Conservation (phyloP, 305 asterid species). For the Fraxinus latifolia region DNA sequence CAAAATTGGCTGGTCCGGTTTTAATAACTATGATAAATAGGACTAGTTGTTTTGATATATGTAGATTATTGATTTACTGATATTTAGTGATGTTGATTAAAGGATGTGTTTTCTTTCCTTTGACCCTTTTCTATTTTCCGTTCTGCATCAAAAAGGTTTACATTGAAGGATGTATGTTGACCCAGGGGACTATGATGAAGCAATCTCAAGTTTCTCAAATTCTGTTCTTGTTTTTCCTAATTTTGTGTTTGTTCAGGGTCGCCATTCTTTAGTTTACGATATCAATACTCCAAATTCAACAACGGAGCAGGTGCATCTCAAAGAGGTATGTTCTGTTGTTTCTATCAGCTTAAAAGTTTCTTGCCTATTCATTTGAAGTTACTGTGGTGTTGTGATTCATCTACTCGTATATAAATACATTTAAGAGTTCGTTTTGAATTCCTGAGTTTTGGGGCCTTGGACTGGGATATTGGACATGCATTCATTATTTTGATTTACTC, state of each 20-base stretch:
- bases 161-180: background rate
- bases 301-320: slow-evolving; percentile 82
- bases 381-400: background rate
- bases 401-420: slow-evolving; percentile 13
- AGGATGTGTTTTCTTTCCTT: background rate
- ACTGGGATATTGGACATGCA: background rate
- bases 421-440: slow-evolving; percentile 1
- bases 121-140: background rate
- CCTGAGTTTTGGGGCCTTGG: background rate
- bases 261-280: slow-evolving; percentile 82
- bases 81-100: background rate
- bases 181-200: slow-evolving; percentile 1
- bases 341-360: slow-evolving; percentile 10
- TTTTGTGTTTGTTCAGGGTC: slow-evolving; percentile 53
- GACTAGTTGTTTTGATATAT: background rate
- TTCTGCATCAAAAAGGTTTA: background rate
- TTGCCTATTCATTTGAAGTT: slow-evolving; percentile 7
- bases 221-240: slow-evolving; percentile 10
- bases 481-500: slow-evolving; percentile 2
- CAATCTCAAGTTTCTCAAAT: background rate
- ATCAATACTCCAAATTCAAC: slow-evolving; percentile 64
- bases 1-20: background rate
- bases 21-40: background rate
- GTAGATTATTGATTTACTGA: background rate
- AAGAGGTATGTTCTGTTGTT: slow-evolving; percentile 56